Conservation (phyloP, 202 grass and related monocot species). For the Zoysia matrella region DNA sequence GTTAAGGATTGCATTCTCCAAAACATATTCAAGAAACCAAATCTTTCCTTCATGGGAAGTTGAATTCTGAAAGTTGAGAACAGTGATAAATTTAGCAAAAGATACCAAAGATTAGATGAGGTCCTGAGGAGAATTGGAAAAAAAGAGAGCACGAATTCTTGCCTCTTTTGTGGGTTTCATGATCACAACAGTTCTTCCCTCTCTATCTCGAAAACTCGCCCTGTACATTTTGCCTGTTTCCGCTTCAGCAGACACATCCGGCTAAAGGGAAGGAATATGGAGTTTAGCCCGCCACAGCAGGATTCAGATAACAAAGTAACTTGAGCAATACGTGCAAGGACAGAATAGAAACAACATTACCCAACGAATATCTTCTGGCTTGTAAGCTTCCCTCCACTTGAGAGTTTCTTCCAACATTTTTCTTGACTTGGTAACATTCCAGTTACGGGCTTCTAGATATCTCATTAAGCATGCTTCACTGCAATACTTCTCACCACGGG, state of each 20-base stretch:
- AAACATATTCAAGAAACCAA: slow-evolving; percentile 70
- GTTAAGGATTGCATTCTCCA: slow-evolving; percentile 83
- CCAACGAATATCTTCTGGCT: slow-evolving; percentile 82
- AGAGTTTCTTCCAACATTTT: slow-evolving; percentile 91
- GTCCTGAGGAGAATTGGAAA: too few species aligned
- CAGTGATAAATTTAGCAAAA: neutral
- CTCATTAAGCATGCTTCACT: slow-evolving; percentile 67
- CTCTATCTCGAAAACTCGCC: slow-evolving; percentile 76
- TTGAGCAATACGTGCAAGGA: neutral
- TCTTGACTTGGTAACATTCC: slow-evolving; percentile 76
- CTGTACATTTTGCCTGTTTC: slow-evolving; percentile 94
- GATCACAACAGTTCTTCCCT: slow-evolving; percentile 72
- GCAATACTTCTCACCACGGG: slow-evolving; percentile 50
- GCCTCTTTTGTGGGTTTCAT: slow-evolving; percentile 83
- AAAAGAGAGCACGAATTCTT: neutral
- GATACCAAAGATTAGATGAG: too few species aligned
- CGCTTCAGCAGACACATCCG: slow-evolving; percentile 73
- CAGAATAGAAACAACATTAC: slow-evolving; percentile 34
- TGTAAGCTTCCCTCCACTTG: slow-evolving; percentile 80
- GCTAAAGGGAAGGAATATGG: slow-evolving; percentile 47
- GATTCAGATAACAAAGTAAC: neutral
- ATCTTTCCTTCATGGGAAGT: slow-evolving; percentile 69
- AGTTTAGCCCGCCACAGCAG: neutral
- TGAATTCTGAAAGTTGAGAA: slow-evolving; percentile 67
- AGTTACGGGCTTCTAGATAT: slow-evolving; percentile 81